Conservation (phyloP, 2,329 filamentous ascomycete genomes). For the Sporothrix humicola region DNA sequence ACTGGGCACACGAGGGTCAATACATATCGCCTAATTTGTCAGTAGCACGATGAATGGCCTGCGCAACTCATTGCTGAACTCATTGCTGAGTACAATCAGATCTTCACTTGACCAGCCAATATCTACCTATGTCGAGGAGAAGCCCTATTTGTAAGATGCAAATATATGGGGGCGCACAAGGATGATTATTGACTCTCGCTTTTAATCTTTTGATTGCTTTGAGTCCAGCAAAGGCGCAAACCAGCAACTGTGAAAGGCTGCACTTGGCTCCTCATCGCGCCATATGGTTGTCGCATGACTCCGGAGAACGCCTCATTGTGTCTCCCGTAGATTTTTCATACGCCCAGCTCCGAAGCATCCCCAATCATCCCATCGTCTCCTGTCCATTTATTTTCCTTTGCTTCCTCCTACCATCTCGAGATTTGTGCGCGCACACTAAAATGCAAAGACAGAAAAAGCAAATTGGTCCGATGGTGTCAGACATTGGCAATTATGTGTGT, state of each 20-base stretch:
- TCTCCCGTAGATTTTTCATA: not conserved
- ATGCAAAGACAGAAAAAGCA: slow-evolving; percentile 4
- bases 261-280: not conserved
- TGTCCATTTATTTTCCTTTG: not conserved
- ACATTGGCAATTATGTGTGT: slow-evolving; percentile 10
- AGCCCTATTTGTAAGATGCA: not conserved
- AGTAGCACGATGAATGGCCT: not conserved
- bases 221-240: not conserved
- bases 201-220: not conserved
- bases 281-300: slow-evolving; percentile 9
- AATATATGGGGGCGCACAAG: not conserved
- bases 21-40: not conserved
- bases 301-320: not conserved
- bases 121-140: slow-evolving; percentile 10
- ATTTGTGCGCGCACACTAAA: not conserved
- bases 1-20: not conserved
- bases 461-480: slow-evolving; percentile 16
- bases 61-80: slow-evolving; percentile 9
- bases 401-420: not conserved
- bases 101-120: slow-evolving; percentile 9
- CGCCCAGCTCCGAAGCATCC: not conserved
- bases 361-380: not conserved
- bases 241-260: not conserved
- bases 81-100: not conserved
- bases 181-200: not conserved